Base-by-base conservation (phyloP, 2,329 filamentous ascomycete species). In the Allantophomopsis lycopodina region DNA sequence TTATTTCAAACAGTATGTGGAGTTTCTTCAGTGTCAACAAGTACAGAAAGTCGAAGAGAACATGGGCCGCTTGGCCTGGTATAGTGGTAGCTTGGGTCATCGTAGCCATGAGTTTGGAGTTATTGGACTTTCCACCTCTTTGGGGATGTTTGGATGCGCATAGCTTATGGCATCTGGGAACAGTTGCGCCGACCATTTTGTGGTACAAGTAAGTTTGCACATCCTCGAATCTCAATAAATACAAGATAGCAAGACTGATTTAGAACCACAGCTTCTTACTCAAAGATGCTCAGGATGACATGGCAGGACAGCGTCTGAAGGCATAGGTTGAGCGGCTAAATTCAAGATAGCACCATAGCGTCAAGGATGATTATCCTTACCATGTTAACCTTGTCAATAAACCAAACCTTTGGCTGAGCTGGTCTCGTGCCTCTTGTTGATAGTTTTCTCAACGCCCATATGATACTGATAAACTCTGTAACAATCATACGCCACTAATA, bases 91-190 rank as follows among this genome's bases (percentile, higher is more conserved):
- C 83, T 2, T 95, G 87, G 87, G 72, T 98, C 50, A 76, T 89
- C 50, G 64, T 89, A 56, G 87, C 84, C 30, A 98, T 98, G 91
- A 89, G 89, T 59, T 67, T 98, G 59, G 91, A 98, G 64, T 59
- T 98, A 50, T 74, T 96, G 46, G 91, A 98, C 60, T 98, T 98
- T 53, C 76, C 91, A 40, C 91, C 91, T 2, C 71, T 83, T 62
- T 69, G 73, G 58, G 83, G 85, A 7, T 77, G 81, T 58, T 61
- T 98, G 38, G 91, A 98, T 67, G 91, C 91, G 4, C 91, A 98
- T 63, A 88, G 84, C 53, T 60, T 98, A 46, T 98, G 91, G 91
- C 91, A 98, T 69, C 58, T 94, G 45, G 86, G 88, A 41, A 98
- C 91, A 0, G 89, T 98, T 38, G 72, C 73, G 23, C 91, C 91